A percentile compares a stretch with the other conserved stretches of the same genome.
phyloP scores from a whole-genome alignment of 148 eudicot species.

The Beta vulgaris region DNA sequence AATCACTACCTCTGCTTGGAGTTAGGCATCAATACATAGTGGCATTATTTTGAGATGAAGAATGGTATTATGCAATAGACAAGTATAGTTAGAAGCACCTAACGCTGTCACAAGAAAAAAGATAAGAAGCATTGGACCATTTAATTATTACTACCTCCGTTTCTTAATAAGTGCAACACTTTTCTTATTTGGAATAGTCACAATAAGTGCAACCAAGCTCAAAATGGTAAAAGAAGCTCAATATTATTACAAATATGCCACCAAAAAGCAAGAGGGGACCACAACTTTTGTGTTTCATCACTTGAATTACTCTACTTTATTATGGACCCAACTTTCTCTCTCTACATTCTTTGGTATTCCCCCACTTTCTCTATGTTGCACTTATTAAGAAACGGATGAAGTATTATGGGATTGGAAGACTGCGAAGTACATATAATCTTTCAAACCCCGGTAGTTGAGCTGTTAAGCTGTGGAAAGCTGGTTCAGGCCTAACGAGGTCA shows the following conservation, averaged over 20 bases:
- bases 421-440: background rate
- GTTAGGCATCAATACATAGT: background rate
- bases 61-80: background rate
- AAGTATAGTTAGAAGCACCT: background rate
- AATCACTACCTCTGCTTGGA: background rate
- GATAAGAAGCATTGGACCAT: background rate
- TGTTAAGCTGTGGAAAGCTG: background rate
- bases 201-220: too few species aligned
- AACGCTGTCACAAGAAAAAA: background rate
- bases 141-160: background rate
- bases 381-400: too few species aligned
- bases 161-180: too few species aligned
- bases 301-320: too few species aligned
- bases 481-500: background rate
- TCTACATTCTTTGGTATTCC: too few species aligned
- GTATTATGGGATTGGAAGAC: background rate
- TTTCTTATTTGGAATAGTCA: too few species aligned
- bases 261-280: too few species aligned
- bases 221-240: too few species aligned
- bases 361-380: too few species aligned
- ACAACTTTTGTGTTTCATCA: too few species aligned
- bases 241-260: too few species aligned
- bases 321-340: too few species aligned
- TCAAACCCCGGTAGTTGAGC: background rate
- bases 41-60: background rate